Evolutionary conservation across 306 rosid species (phyloP).

Genomic region (Hippophae rhamnoides): DNA sequence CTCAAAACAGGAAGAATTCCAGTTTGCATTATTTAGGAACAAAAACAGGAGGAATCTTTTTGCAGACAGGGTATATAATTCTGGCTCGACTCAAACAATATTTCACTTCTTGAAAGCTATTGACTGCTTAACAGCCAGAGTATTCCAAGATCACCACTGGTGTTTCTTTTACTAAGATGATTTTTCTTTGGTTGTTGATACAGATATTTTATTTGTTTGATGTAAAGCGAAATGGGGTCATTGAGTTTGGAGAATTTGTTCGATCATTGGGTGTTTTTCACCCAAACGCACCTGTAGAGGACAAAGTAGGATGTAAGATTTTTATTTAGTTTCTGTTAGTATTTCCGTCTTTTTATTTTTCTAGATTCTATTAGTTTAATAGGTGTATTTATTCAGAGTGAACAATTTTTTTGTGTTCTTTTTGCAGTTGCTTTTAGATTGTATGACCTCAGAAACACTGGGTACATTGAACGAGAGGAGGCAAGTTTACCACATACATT

Average conservation of each 20-base stretch:
- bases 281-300: constrained; percentile 58
- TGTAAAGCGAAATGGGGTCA: constrained; percentile 65
- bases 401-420: constrained; percentile 19
- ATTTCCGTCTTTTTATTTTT: background rate
- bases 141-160: background rate
- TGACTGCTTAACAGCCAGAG: background rate
- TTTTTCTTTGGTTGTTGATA: constrained; percentile 14
- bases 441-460: constrained; percentile 74
- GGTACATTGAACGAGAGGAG: constrained; percentile 79
- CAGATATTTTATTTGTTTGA: constrained; percentile 81
- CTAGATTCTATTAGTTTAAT: background rate
- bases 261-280: constrained; percentile 73
- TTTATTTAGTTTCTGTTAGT: background rate
- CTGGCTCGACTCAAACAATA: background rate
- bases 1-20: constrained; percentile 75
- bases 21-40: constrained; percentile 74
- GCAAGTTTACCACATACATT: constrained; percentile 21
- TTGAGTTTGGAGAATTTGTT: constrained; percentile 82
- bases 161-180: background rate
- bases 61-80: constrained; percentile 64
- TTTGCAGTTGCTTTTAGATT: constrained; percentile 81
- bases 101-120: background rate
- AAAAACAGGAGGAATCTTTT: constrained; percentile 55
- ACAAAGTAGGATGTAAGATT: constrained; percentile 61
- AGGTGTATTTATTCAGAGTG: constrained; percentile 5